Base-by-base conservation (phyloP, 2,329 filamentous ascomycete genomes). In the Aspergillus sergii region DNA sequence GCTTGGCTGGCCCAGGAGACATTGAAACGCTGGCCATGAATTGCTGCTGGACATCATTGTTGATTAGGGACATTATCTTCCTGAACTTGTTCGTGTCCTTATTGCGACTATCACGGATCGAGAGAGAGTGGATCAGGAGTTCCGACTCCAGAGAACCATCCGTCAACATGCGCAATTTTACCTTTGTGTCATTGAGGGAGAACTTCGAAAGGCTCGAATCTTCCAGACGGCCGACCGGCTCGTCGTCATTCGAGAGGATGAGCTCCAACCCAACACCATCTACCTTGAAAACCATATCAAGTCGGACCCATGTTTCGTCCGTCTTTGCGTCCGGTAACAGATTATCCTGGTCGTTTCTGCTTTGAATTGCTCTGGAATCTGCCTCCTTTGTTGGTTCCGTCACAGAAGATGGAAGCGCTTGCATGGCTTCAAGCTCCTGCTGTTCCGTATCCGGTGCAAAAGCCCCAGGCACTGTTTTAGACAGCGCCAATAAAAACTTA, bases 21-120 rank as follows among this genome's bases (percentile, higher is more conserved):
- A 99, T 96, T 0, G 94, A 96, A 4, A 99, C 82, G 75, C 91
- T 97, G 21, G 95, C 95, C 95, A 99, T 99, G 73, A 99, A 94
- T 71, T 99, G 96, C 76, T 98, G 94, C 53, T 88, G 87, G 60
- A 95, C 93, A 61, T 94, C 91, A 70, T 93, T 94, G 78, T 97
- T 98, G 73, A 94, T 93, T 60, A 96, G 89, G 1, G 94, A 94
- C 95, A 99, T 98, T 80, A 99, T 97, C 76, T 94, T 96, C 57
- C 93, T 89, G 84, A 96, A 99, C 75, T 96, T 97, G 82, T 97
- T 99, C 6, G 90, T 91, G 71, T 96, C 94, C 59, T 88, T 87
- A 5, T 88, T 89, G n/a, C 96, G 89, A 66, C 91, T 97, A 76
- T 99, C 95, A 61, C 92, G 88, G 68, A 98, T 97, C 0, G 93